These are phyloP conservation scores for Epichloe aotearoae DNA, from an alignment of 2,329 filamentous ascomycete genomes.

Conservation along the genomic window DNA sequence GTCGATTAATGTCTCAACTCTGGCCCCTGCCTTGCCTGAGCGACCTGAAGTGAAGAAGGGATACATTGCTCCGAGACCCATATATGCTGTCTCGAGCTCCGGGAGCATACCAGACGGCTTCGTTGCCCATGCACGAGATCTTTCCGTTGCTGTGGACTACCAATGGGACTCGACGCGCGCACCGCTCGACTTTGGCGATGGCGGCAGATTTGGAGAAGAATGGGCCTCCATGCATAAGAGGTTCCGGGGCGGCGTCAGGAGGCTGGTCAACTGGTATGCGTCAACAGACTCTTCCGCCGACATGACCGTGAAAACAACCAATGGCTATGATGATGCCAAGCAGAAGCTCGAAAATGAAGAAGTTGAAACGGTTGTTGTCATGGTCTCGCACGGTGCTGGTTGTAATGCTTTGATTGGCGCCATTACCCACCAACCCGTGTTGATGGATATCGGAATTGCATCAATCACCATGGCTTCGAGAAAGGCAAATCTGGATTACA, in stretches of 20 bases:
- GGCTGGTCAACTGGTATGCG: conserved; percentile 73
- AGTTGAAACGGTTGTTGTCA: conserved; percentile 66
- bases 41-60: conserved; percentile 21
- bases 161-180: conserved; percentile 87
- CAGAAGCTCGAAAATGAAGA: conserved; percentile 40
- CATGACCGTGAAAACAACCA: conserved; percentile 30
- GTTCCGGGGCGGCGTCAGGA: conserved; percentile 66
- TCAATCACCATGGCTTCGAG: conserved; percentile 80
- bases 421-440: conserved; percentile 78
- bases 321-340: conserved; percentile 13
- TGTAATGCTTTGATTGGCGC: conserved; percentile 92
- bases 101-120: conserved; percentile 79
- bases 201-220: conserved; percentile 80
- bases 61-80: conserved; percentile 67
- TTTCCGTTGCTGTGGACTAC: conserved; percentile 77
- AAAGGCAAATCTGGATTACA: conserved; percentile 32
- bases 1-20: conserved; percentile 15
- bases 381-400: conserved; percentile 90
- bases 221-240: conserved; percentile 93
- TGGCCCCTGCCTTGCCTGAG: conserved; percentile 22
- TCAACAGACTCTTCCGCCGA: conserved; percentile 38
- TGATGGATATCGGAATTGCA: conserved; percentile 81
- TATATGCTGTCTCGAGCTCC: conserved; percentile 68
- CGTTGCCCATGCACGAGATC: conserved; percentile 78
- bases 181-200: conserved; percentile 72